These are phyloP conservation scores for Nemania abortiva DNA, from an alignment of 2,329 filamentous ascomycete genomes.

Conservation along the genomic window DNA sequence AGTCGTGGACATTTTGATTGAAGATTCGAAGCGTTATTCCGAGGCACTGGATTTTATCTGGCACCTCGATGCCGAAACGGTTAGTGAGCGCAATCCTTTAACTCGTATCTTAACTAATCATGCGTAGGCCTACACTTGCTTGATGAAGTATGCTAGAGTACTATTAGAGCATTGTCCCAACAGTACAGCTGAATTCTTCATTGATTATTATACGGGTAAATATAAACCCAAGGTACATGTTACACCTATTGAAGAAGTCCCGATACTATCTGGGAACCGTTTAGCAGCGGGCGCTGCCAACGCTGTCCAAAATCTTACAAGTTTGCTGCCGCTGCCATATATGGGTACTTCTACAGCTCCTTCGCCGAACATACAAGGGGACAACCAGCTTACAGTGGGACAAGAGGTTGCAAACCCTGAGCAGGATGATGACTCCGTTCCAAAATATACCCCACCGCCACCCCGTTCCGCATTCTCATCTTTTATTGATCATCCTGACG, in stretches of 20 bases:
- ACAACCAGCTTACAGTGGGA: slow-evolving; percentile 63
- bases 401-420: slow-evolving; percentile 66
- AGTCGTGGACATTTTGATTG: slow-evolving; percentile 94
- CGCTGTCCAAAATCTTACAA: slow-evolving; percentile 87
- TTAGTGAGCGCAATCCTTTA: slow-evolving; percentile 57
- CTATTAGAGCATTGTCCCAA: slow-evolving; percentile 87
- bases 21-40: slow-evolving; percentile 90
- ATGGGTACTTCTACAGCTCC: slow-evolving; percentile 75
- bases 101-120: not conserved
- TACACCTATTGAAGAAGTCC: slow-evolving; percentile 52
- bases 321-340: slow-evolving; percentile 85
- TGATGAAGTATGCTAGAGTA: slow-evolving; percentile 96
- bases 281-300: slow-evolving; percentile 72
- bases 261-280: slow-evolving; percentile 56
- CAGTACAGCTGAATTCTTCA: slow-evolving; percentile 87
- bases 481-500: slow-evolving; percentile 91
- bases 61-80: slow-evolving; percentile 81
- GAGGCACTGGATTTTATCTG: slow-evolving; percentile 94
- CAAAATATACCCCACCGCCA: slow-evolving; percentile 81
- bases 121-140: slow-evolving; percentile 79
- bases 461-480: slow-evolving; percentile 93
- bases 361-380: slow-evolving; percentile 64
- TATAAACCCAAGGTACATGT: slow-evolving; percentile 79
- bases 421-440: slow-evolving; percentile 58
- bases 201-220: slow-evolving; percentile 91